A percentile compares a stretch with the other conserved stretches of the same genome.
Conservation (phyloP, 23 red algal genomes). For the Agarophyton chilense region DNA sequence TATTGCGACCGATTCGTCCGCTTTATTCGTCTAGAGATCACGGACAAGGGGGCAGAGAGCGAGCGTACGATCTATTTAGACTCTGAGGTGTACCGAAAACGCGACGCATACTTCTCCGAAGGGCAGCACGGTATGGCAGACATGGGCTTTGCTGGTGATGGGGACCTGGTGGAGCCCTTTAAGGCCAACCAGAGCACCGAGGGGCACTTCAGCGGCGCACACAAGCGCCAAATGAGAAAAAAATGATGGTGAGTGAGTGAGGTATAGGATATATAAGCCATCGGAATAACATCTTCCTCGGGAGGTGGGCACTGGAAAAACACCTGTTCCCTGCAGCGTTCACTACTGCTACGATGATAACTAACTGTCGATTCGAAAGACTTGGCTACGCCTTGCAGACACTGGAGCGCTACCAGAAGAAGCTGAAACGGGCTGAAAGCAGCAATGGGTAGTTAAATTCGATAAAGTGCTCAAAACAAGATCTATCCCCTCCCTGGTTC, state of each 20-base stretch:
- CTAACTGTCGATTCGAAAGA: slow-evolving; percentile 33
- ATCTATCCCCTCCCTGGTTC: too few relatives aligned
- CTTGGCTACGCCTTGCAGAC: too few relatives aligned
- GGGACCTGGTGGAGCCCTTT: too few relatives aligned
- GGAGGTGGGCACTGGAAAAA: slow-evolving; percentile 25
- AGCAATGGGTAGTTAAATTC: not conserved
- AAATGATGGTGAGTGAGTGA: slow-evolving; percentile 43
- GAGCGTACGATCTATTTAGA: not conserved
- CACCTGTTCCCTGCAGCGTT: slow-evolving; percentile 16
- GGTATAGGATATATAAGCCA: slow-evolving; percentile 25
- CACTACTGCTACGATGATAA: not conserved
- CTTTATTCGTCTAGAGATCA: slow-evolving; percentile 25
- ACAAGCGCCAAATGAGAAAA: not conserved
- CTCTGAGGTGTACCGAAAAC: slow-evolving; percentile 9
- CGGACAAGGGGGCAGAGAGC: slow-evolving; percentile 4
- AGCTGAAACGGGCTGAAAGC: not conserved
- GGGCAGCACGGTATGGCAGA: too few relatives aligned
- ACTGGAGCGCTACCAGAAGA: not conserved
- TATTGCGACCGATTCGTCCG: too few relatives aligned
- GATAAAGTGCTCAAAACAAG: not conserved
- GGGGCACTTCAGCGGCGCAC: not conserved
- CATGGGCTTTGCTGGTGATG: too few relatives aligned
- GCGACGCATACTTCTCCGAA: too few relatives aligned
- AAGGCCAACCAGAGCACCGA: too few relatives aligned
- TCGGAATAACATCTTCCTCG: slow-evolving; percentile 15